Base-by-base conservation (phyloP, 1,284 basidiomycete species). In the Ceratobasidium sp. region DNA sequence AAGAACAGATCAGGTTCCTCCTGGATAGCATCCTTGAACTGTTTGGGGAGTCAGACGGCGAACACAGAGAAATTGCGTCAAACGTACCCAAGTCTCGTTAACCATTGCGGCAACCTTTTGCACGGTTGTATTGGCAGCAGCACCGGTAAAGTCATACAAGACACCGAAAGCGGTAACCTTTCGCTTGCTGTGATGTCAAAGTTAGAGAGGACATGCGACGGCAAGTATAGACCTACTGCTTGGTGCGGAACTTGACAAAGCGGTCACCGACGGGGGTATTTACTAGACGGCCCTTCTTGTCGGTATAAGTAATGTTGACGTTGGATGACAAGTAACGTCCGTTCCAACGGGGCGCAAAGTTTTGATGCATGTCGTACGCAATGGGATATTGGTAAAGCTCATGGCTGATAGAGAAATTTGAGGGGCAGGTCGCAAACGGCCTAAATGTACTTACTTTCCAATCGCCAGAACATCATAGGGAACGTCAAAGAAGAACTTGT, bases 381-480 rank as follows among this genome's bases (percentile, higher is more conserved):
- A 93, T 88, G 4, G 84, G 86, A 80, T 95, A 95, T 76, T 89
- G 86, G 83, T 96, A 97, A 41, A 97, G 83, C 83, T 97, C 95
- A 79, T 97, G 95, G 79, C 91, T 91, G 24, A 45, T 73, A 11
- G 45, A 69, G 62, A 11, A 41, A 11, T 4, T 41, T 41, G 36
- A 41, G 36, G 11, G 36, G 36, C 36, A 41, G 67, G 76, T 77
- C 44, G 75, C 36, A 7, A 22, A 47, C 19, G 14, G 7, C 29
- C 17, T 24, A 19, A 17, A 29, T 47, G 5, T 24, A 15, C 89
- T 67, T 78, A 90, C 89, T 97, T 97, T 80, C 96, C 95, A 75
- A 96, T 94, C 0, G 93, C 85, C 79, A 96, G 88, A 8, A 95
- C 79, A 80, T 97, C 96, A 80, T 95, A 97, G 0, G 92, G 90